phyloP scores from a whole-genome alignment of 164 flowering plant species.

The Vitis amurensis region DNA sequence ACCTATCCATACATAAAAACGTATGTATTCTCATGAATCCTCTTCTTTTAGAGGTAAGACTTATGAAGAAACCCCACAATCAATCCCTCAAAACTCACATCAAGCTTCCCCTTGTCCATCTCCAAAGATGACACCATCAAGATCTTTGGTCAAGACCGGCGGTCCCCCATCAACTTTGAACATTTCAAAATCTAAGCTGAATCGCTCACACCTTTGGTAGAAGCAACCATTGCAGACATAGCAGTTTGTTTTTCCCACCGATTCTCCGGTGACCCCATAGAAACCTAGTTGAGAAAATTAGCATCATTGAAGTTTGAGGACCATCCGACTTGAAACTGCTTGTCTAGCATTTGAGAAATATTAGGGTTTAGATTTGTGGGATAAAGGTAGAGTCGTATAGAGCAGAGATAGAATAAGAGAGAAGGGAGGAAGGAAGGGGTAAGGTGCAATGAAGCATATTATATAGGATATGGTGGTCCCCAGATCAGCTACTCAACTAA shows the following conservation, averaged over 20 bases:
- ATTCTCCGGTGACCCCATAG: neutral
- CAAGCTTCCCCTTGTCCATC: neutral
- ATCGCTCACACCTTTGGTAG: neutral
- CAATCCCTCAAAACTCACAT: neutral
- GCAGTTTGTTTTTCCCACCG: too few species aligned
- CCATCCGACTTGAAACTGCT: constrained; percentile 3
- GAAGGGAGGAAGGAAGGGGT: neutral
- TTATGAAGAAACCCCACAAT: constrained; percentile 16
- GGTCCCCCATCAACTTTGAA: neutral
- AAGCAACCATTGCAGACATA: too few species aligned
- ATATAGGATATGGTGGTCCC: constrained; percentile 7
- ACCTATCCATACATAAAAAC: constrained; percentile 25
- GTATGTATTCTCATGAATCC: constrained; percentile 4
- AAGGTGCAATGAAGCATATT: neutral
- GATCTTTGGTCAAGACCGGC: neutral
- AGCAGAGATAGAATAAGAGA: neutral
- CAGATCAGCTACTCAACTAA: neutral
- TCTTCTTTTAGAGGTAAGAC: constrained; percentile 19
- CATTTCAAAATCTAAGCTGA: neutral
- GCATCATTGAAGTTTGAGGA: constrained; percentile 7
- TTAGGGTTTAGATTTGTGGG: neutral
- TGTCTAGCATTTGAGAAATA: neutral
- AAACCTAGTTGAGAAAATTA: neutral
- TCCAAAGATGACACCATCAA: constrained; percentile 17
- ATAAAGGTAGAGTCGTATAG: neutral